These are phyloP conservation scores for Magnusiomyces fungicola DNA, from an alignment of 1,139 yeast species.

Conservation along the genomic window DNA sequence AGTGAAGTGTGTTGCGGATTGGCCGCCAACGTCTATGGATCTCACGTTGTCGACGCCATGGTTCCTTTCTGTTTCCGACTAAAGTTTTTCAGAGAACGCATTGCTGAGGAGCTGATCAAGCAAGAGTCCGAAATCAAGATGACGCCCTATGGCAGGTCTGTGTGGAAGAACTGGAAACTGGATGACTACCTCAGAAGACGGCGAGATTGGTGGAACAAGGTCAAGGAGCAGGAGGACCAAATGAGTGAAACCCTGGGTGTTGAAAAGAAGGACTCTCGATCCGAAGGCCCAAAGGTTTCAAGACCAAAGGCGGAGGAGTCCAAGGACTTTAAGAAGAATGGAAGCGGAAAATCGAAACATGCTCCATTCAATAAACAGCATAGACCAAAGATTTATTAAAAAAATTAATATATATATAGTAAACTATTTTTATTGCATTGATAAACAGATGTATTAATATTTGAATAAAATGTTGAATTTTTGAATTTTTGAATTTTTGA, in stretches of 20 bases:
- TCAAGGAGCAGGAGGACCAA: slow-evolving; percentile 59
- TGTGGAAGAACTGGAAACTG: slow-evolving; percentile 93
- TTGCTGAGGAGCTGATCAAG: slow-evolving; percentile 61
- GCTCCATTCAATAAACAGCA: background rate
- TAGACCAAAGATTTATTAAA: background rate
- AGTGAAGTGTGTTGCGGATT: slow-evolving; percentile 44
- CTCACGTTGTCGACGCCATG: slow-evolving; percentile 79
- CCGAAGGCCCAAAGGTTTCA: background rate
- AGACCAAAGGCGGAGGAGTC: background rate
- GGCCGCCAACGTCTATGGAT: slow-evolving; percentile 83
- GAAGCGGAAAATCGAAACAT: slow-evolving; percentile 4
- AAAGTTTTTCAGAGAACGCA: slow-evolving; percentile 78
- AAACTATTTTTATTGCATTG: too few relatives aligned
- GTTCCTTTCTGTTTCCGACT: slow-evolving; percentile 74
- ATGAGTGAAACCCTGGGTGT: slow-evolving; percentile 12
- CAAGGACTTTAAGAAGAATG: background rate
- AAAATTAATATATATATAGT: background rate
- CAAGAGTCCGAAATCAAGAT: slow-evolving; percentile 67
- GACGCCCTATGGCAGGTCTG: slow-evolving; percentile 79
- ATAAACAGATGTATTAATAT: background rate
- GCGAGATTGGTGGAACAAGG: slow-evolving; percentile 71
- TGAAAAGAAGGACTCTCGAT: slow-evolving; percentile 1
- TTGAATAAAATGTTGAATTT: background rate
- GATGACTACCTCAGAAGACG: slow-evolving; percentile 68
- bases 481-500: too few relatives aligned